Conservation (phyloP, 1,284 basidiomycete genomes). For the Heterobasidion parviporum region DNA sequence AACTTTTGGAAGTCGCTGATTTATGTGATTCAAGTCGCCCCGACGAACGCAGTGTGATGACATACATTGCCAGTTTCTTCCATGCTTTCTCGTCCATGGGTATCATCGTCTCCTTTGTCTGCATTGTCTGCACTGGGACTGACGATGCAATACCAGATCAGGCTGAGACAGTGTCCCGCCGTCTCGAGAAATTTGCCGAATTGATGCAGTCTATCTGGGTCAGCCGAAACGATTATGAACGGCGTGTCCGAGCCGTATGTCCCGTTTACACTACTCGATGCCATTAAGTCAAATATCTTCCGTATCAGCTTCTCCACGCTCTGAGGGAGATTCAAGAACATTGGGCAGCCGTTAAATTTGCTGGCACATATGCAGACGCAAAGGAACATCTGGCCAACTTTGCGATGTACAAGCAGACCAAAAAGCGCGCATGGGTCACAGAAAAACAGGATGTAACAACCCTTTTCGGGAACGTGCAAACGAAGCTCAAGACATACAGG, state of each 20-base stretch:
- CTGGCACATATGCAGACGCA: conserved; percentile 76
- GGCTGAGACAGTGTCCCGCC: conserved; percentile 86
- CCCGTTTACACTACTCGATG: conserved; percentile 1
- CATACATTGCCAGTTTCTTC: conserved; percentile 93
- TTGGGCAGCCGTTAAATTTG: conserved; percentile 58
- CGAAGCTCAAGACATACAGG: conserved; percentile 89
- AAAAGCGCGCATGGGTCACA: conserved; percentile 81
- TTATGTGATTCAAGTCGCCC: conserved; percentile 84
- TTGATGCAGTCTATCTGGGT: conserved; percentile 87
- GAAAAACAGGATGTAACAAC: conserved; percentile 88
- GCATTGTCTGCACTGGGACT: background rate
- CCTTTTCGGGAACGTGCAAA: conserved; percentile 90
- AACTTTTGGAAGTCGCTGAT: conserved; percentile 94
- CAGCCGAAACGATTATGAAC: conserved; percentile 89
- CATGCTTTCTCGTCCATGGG: conserved; percentile 98
- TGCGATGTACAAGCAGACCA: conserved; percentile 78
- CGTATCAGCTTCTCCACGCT: conserved; percentile 53
- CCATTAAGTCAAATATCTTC: conserved; percentile 9
- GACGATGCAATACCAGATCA: conserved; percentile 53
- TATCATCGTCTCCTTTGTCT: conserved; percentile 18
- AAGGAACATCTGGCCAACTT: conserved; percentile 72
- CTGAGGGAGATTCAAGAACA: conserved; percentile 54
- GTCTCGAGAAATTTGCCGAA: conserved; percentile 94
- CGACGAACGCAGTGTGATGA: conserved; percentile 95
- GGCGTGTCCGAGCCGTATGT: conserved; percentile 67